These are phyloP conservation scores for Globomyces pollinis-pini DNA, from an alignment of 192 early-diverging fungal genomes.

Conservation along the genomic window DNA sequence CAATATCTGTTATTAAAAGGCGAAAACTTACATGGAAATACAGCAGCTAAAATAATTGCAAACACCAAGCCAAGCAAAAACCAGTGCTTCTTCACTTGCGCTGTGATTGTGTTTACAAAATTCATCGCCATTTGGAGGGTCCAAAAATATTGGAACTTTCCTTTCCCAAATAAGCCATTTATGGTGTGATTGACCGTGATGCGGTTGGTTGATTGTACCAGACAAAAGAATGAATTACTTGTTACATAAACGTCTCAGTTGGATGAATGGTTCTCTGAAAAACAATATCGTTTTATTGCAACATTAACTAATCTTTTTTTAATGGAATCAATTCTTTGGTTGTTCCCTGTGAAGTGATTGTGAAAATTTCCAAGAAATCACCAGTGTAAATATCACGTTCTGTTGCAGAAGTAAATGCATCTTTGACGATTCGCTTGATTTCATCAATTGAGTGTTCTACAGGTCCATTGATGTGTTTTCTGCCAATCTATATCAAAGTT, in stretches of 20 bases:
- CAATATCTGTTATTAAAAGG: slow-evolving; percentile 13
- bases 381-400: slow-evolving; percentile 99
- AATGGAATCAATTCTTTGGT: slow-evolving; percentile 64
- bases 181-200: too few species aligned
- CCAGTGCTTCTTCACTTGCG: too few species aligned
- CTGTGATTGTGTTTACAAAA: too few species aligned
- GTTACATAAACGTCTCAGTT: too few species aligned
- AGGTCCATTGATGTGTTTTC: slow-evolving; percentile 50
- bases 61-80: slow-evolving; percentile 42
- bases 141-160: too few species aligned
- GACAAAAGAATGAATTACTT: too few species aligned
- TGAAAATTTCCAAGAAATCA: slow-evolving; percentile 87
- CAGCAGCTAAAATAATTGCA: slow-evolving; percentile 55
- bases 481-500: slow-evolving; percentile 48
- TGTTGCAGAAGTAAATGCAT: slow-evolving; percentile 91
- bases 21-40: slow-evolving; percentile 50
- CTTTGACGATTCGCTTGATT: slow-evolving; percentile 77
- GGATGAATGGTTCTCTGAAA: too few species aligned
- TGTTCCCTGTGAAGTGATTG: slow-evolving; percentile 72
- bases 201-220: too few species aligned
- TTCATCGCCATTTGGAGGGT: too few species aligned
- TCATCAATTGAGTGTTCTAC: slow-evolving; percentile 42
- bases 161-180: too few species aligned
- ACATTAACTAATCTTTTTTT: slow-evolving; percentile 81
- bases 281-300: too few species aligned